These are phyloP conservation scores for Capsicum pubescens DNA, from an alignment of 257 asterid genomes.

Conservation along the genomic window DNA sequence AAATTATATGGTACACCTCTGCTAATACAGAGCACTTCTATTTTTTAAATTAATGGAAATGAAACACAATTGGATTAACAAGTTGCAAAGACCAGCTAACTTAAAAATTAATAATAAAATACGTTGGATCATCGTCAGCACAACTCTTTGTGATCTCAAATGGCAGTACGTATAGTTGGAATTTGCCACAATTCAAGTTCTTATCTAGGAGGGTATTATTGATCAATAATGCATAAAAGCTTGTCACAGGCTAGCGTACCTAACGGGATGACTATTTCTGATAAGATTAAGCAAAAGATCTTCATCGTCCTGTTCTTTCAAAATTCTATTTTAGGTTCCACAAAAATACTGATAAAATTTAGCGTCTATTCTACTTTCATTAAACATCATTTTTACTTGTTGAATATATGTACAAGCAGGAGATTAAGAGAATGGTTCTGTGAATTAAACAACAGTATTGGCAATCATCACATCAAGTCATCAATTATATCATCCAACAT, in stretches of 20 bases:
- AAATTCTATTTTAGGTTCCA: too few species aligned
- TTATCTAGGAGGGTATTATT: neutral
- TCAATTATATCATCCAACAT: conserved; percentile 34
- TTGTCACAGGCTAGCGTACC: neutral
- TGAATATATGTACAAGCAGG: too few species aligned
- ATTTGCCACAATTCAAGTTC: neutral
- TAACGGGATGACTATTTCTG: neutral
- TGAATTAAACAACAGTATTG: conserved; percentile 15
- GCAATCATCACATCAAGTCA: conserved; percentile 25
- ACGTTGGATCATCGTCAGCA: too few species aligned
- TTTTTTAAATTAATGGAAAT: too few species aligned
- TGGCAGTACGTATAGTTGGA: neutral
- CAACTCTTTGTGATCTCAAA: neutral
- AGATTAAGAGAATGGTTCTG: neutral
- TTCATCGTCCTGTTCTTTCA: too few species aligned
- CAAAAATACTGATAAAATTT: too few species aligned
- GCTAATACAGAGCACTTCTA: too few species aligned
- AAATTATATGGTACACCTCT: neutral
- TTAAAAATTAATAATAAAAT: too few species aligned
- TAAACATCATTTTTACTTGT: too few species aligned
- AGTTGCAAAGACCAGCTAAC: neutral
- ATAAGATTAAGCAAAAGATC: neutral
- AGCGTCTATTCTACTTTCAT: too few species aligned
- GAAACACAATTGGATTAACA: neutral
- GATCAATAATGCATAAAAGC: conserved; percentile 14